phyloP scores from a whole-genome alignment of 371 early-diverging fungal species.

The Syncephalastrum monosporum region DNA sequence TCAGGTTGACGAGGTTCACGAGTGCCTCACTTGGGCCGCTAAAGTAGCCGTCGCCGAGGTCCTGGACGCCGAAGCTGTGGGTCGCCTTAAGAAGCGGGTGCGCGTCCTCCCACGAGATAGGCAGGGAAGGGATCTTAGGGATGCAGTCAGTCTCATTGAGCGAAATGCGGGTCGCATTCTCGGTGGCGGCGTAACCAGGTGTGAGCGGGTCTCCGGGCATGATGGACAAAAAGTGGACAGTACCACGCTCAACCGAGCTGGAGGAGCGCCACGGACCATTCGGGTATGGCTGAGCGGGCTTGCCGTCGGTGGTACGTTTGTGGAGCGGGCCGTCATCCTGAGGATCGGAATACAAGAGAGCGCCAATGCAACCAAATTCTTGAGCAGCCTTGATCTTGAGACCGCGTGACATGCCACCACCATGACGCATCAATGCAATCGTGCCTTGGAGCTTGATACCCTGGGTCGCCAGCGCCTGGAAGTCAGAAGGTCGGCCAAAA shows the following conservation, averaged over 20 bases:
- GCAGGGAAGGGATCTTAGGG: conserved; percentile 58
- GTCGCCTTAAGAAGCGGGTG: conserved; percentile 83
- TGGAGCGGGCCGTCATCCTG: conserved; percentile 17
- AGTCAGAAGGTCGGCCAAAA: conserved; percentile 61
- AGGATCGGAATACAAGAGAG: conserved; percentile 46
- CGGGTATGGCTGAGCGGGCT: conserved; percentile 52
- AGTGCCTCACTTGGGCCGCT: conserved; percentile 50
- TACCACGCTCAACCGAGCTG: conserved; percentile 54
- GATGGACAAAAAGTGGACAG: conserved; percentile 40
- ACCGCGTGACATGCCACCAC: conserved; percentile 52
- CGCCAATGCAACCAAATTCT: conserved; percentile 54
- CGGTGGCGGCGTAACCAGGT: conserved; percentile 50
- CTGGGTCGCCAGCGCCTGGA: conserved; percentile 31
- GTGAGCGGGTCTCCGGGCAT: conserved; percentile 64
- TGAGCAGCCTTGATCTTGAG: conserved; percentile 63
- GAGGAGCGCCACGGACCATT: conserved; percentile 64
- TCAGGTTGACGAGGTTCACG: conserved; percentile 52
- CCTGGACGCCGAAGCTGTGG: conserved; percentile 95
- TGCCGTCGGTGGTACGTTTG: conserved; percentile 5
- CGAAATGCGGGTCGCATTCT: conserved; percentile 45
- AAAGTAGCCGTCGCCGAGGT: conserved; percentile 85
- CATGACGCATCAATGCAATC: conserved; percentile 61
- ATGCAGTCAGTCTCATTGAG: conserved; percentile 43
- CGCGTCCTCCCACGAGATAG: conserved; percentile 65
- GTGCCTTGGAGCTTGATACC: conserved; percentile 48